Percentiles rank a stretch among this genome's conserved stretches.
Conservation (phyloP, 2,329 filamentous ascomycete genomes). For the Sphaerulina musiva region DNA sequence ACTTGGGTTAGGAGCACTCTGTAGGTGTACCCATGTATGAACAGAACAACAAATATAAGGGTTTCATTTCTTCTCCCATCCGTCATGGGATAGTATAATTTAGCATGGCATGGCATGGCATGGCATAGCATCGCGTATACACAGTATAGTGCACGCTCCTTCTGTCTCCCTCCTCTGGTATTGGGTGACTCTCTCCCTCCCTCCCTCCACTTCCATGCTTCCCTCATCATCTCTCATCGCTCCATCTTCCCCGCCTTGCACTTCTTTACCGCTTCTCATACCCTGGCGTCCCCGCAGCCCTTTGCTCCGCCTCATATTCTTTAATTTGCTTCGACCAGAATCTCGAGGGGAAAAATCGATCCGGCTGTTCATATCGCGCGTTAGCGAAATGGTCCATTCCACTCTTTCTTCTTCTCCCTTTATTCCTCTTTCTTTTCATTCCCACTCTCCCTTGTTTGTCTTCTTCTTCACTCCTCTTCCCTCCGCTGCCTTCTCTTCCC, state of each 20-base stretch:
- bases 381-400: constrained; percentile 10
- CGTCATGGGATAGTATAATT: no score
- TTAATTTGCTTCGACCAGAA: constrained; percentile 68
- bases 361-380: constrained; percentile 37
- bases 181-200: neutral
- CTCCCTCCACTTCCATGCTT: no score
- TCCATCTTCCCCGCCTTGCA: neutral
- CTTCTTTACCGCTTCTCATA: constrained; percentile 7
- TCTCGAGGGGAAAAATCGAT: constrained; percentile 76
- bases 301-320: constrained; percentile 54
- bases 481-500: no score
- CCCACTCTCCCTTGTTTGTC: neutral
- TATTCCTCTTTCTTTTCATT: neutral
- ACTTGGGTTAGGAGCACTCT: no score
- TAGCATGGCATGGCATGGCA: neutral
- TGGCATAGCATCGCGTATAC: neutral
- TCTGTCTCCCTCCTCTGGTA: neutral
- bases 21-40: no score
- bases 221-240: neutral
- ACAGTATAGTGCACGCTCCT: neutral
- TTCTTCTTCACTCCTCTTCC: no score
- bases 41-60: no score
- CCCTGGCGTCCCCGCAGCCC: constrained; percentile 15
- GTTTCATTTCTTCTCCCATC: no score
- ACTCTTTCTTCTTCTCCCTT: neutral